A percentile compares a stretch with the other conserved stretches of the same genome.
Conservation (phyloP, 495 filamentous ascomycete species). For the Collariella sp. region DNA sequence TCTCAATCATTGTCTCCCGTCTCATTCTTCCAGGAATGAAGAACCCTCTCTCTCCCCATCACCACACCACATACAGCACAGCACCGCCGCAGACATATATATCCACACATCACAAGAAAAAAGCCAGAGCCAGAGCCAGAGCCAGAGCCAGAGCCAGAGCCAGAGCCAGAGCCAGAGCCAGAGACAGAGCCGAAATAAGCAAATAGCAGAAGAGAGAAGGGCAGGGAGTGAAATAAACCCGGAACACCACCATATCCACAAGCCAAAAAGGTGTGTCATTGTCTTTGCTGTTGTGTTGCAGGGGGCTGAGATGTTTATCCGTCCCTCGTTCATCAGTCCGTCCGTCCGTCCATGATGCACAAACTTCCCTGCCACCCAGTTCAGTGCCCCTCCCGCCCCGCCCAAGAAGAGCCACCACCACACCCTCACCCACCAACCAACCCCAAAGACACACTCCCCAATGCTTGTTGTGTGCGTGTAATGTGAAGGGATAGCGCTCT, state of each 20-base stretch:
- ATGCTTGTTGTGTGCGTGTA: conserved; percentile 2
- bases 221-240: too few species aligned
- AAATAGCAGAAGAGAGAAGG: not conserved
- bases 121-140: not conserved
- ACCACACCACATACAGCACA: not conserved
- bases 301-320: too few species aligned
- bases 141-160: too few species aligned
- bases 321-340: not conserved
- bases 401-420: conserved; percentile 1
- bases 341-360: not conserved
- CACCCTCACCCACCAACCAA: not conserved
- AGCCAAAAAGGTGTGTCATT: conserved; percentile 12
- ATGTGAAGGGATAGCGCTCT: too few species aligned
- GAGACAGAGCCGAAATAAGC: not conserved
- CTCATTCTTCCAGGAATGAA: too few species aligned
- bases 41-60: too few species aligned
- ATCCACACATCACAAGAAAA: not conserved
- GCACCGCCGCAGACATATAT: not conserved
- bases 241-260: not conserved
- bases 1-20: too few species aligned
- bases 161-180: too few species aligned
- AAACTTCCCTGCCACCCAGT: not conserved
- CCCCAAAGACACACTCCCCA: conserved; percentile 3
- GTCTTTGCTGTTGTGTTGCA: too few species aligned
- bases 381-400: not conserved